Evolutionary conservation across 306 rosid genomes (phyloP).

Genomic region (Lagenaria siceraria): DNA sequence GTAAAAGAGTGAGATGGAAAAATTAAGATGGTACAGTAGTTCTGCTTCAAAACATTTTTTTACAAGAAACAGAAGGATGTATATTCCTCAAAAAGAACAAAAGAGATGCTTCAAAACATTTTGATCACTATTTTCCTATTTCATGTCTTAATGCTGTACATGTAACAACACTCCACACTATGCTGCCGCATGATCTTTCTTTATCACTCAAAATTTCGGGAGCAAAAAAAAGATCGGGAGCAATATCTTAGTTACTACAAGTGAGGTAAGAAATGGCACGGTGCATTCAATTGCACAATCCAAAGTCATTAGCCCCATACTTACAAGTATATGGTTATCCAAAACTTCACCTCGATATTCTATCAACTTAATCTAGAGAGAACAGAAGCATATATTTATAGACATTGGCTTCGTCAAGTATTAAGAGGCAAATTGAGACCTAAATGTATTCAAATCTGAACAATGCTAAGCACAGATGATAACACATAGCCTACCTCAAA

Average conservation of each 20-base stretch:
- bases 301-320: conserved; percentile 5
- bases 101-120: not conserved
- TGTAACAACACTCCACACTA: not conserved
- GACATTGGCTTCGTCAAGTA: not conserved
- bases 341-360: not conserved
- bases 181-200: not conserved
- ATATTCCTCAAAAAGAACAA: not conserved
- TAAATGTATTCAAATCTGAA: conserved; percentile 16
- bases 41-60: not conserved
- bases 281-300: conserved; percentile 9
- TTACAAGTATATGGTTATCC: not conserved
- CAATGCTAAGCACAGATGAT: conserved; percentile 26
- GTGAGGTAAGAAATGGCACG: not conserved
- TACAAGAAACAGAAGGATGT: not conserved
- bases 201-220: not conserved
- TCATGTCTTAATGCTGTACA: not conserved
- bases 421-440: not conserved
- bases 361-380: conserved; percentile 11
- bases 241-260: not conserved
- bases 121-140: not conserved
- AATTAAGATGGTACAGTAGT: not conserved
- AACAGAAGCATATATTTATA: conserved; percentile 6
- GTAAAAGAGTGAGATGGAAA: not conserved
- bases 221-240: not conserved
- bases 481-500: conserved; percentile 26